These are phyloP conservation scores for Vigna mungo DNA, from an alignment of 306 rosid genomes.

Conservation along the genomic window DNA sequence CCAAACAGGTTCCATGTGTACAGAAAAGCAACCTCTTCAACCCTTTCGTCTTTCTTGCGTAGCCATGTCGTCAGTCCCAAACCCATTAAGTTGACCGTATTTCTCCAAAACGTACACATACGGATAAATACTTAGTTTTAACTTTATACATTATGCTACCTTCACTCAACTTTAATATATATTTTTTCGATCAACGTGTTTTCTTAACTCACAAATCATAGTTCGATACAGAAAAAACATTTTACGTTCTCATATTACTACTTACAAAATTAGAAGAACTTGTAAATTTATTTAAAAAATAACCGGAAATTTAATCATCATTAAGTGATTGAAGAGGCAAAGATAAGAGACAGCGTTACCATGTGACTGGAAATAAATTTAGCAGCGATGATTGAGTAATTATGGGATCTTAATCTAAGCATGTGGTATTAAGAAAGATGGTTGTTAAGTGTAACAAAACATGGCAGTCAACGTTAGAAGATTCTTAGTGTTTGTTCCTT, in stretches of 20 bases:
- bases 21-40: background rate
- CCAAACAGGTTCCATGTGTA: constrained; percentile 41
- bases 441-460: background rate
- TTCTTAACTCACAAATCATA: background rate
- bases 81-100: background rate
- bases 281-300: background rate
- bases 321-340: background rate
- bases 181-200: too few relatives aligned
- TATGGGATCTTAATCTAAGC: background rate
- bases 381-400: background rate
- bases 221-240: background rate
- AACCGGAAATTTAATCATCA: background rate
- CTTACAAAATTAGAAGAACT: too few relatives aligned
- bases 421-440: background rate
- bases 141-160: constrained; percentile 1
- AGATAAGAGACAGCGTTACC: background rate
- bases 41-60: background rate
- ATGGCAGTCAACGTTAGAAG: constrained; percentile 13
- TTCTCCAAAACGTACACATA: background rate
- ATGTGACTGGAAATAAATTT: constrained; percentile 17
- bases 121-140: background rate
- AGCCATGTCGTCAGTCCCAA: constrained; percentile 9
- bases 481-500: background rate
- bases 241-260: too few relatives aligned
- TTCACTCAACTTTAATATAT: constrained; percentile 21